phyloP scores from a whole-genome alignment of 768 basidiomycete genomes.

The Termitomyces sp. region DNA sequence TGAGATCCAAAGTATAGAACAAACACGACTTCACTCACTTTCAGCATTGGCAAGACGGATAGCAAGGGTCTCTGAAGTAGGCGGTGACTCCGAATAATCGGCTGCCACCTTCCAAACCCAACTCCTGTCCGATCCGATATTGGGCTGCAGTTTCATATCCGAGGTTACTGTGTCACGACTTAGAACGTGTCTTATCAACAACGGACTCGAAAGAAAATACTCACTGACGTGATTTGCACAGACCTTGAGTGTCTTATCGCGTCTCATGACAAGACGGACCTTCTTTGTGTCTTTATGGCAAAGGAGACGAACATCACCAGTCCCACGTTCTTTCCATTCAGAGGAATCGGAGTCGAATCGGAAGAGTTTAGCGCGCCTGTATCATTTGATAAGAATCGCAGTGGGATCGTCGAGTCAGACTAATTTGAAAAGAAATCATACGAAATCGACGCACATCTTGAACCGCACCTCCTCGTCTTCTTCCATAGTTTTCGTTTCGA shows the following conservation, averaged over 20 bases:
- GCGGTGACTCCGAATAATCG: constrained; percentile 88
- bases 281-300: constrained; percentile 87
- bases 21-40: constrained; percentile 50
- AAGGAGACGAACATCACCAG: constrained; percentile 91
- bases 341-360: constrained; percentile 72
- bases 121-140: constrained; percentile 97
- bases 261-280: constrained; percentile 95
- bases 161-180: constrained; percentile 51
- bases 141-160: constrained; percentile 94
- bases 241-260: constrained; percentile 99
- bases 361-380: constrained; percentile 97
- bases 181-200: not conserved
- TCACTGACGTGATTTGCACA: constrained; percentile 96
- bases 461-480: constrained; percentile 91
- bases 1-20: not conserved
- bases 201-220: constrained; percentile 14
- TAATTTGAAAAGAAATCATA: constrained; percentile 30
- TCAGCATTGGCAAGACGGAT: constrained; percentile 98
- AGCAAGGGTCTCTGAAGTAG: constrained; percentile 92
- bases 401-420: constrained; percentile 16
- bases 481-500: constrained; percentile 92
- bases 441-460: constrained; percentile 76
- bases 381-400: constrained; percentile 8
- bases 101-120: constrained; percentile 99
- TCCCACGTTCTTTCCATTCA: constrained; percentile 99